phyloP scores from a whole-genome alignment of 441 rosid species.

The Omphalea diandra region DNA sequence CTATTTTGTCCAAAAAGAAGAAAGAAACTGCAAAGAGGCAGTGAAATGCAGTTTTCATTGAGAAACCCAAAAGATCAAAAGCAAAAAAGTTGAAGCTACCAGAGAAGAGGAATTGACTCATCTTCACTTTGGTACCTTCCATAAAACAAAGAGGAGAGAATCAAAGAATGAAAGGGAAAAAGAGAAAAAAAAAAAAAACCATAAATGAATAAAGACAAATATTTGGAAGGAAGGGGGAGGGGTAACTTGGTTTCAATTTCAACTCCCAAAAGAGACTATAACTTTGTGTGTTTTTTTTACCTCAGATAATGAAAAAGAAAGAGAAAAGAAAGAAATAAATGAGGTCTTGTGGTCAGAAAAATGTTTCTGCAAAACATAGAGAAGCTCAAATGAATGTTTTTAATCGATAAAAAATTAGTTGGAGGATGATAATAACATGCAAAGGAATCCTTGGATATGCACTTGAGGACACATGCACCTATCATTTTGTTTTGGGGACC shows the following conservation, averaged over 20 bases:
- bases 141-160: constrained; percentile 25
- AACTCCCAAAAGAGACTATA: not conserved
- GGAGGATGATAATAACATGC: constrained; percentile 11
- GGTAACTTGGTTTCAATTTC: not conserved
- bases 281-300: constrained; percentile 2
- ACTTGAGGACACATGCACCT: constrained; percentile 11
- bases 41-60: constrained; percentile 34
- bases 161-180: not conserved
- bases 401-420: constrained; percentile 18
- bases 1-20: constrained; percentile 22
- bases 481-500: constrained; percentile 20
- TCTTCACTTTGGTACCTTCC: constrained; percentile 23
- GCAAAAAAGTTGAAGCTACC: not conserved
- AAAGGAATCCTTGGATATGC: constrained; percentile 9
- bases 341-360: constrained; percentile 5
- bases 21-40: constrained; percentile 16
- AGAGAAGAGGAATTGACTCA: constrained; percentile 22
- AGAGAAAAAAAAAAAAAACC: not conserved
- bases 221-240: not conserved
- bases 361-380: constrained; percentile 15
- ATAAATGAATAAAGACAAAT: not conserved
- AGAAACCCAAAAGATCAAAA: constrained; percentile 20
- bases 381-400: constrained; percentile 21
- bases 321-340: not conserved
- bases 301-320: not conserved